Conservation (phyloP, 495 filamentous ascomycete species). For the Aspergillus sclerotioniger region DNA sequence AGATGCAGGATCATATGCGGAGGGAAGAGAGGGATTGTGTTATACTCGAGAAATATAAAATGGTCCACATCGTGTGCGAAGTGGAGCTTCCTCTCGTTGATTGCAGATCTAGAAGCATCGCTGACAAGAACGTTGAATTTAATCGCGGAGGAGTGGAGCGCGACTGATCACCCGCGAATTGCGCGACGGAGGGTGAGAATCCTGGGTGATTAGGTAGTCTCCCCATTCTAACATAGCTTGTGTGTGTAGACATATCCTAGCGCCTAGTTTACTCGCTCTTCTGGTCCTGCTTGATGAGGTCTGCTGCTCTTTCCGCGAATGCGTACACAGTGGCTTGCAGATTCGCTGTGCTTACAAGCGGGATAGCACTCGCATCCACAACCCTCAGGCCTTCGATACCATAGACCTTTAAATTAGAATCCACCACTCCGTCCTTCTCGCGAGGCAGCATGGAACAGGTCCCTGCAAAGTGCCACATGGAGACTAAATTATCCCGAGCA, state of each 20-base stretch:
- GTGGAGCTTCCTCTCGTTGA: too few relatives aligned
- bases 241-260: neutral
- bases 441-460: slow-evolving; percentile 9
- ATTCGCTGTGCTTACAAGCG: slow-evolving; percentile 1
- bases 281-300: slow-evolving; percentile 1
- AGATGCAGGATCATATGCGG: too few relatives aligned
- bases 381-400: neutral
- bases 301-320: slow-evolving; percentile 1
- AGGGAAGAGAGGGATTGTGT: too few relatives aligned
- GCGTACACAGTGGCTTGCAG: slow-evolving; percentile 2
- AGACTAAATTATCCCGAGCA: slow-evolving; percentile 8
- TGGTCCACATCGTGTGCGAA: too few relatives aligned
- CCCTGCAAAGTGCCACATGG: slow-evolving; percentile 8
- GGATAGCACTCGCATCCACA: slow-evolving; percentile 2
- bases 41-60: too few relatives aligned
- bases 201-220: too few relatives aligned
- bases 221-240: neutral
- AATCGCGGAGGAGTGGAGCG: too few relatives aligned
- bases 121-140: too few relatives aligned
- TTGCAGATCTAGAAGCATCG: too few relatives aligned
- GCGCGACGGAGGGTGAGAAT: too few relatives aligned
- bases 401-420: slow-evolving; percentile 3
- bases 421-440: slow-evolving; percentile 8
- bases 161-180: too few relatives aligned
- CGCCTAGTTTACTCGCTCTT: neutral